A percentile compares a stretch with the other conserved stretches of the same genome.
phyloP scores from a whole-genome alignment of 2,329 filamentous ascomycete genomes.

The Chalaropsis ovoidea region DNA sequence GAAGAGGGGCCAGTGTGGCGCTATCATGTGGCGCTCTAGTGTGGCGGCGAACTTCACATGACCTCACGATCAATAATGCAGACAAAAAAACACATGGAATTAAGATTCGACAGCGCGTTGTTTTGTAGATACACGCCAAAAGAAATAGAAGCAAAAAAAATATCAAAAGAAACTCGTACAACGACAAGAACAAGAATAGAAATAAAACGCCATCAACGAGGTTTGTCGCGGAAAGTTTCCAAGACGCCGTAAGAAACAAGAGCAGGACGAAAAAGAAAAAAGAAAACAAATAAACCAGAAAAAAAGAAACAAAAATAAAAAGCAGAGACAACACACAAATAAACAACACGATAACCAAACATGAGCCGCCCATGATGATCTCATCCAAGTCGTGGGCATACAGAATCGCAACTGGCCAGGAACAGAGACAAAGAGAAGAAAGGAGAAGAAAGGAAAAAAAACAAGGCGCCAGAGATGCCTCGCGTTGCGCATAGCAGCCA shows the following conservation, averaged over 20 bases:
- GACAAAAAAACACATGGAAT: too few species aligned
- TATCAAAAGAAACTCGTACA: not conserved
- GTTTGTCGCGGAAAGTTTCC: not conserved
- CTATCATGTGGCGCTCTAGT: not conserved
- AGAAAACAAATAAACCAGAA: conserved; percentile 4
- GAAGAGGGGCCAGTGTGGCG: too few species aligned
- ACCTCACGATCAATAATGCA: not conserved
- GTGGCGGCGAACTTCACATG: not conserved
- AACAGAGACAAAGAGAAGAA: not conserved
- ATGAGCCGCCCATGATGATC: not conserved
- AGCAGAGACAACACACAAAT: not conserved
- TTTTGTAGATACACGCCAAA: not conserved
- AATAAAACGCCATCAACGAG: not conserved
- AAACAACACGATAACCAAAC: conserved; percentile 1
- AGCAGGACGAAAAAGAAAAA: not conserved
- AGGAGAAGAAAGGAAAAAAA: not conserved
- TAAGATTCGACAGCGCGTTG: not conserved
- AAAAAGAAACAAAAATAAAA: not conserved
- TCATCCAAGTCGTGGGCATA: not conserved
- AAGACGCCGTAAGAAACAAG: not conserved
- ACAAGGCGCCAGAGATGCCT: not conserved
- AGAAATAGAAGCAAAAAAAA: not conserved
- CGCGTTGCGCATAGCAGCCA: not conserved
- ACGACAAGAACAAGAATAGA: not conserved
- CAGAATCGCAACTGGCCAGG: not conserved